These are phyloP conservation scores for Fraxinus quadrangulata DNA, from an alignment of 257 asterid species.

Conservation along the genomic window DNA sequence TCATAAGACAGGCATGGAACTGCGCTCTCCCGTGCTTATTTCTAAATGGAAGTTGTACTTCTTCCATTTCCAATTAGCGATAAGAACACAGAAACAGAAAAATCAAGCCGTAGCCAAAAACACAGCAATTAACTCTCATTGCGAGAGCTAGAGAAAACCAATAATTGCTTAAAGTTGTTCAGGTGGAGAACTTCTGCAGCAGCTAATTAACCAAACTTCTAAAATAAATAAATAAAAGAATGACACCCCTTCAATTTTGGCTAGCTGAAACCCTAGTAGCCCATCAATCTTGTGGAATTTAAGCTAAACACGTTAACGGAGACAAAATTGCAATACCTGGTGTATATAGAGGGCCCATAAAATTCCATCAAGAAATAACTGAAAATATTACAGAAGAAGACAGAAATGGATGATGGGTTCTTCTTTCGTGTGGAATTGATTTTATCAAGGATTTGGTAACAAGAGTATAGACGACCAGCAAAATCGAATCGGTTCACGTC, in stretches of 20 bases:
- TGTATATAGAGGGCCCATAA: conserved; percentile 30
- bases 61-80: not conserved
- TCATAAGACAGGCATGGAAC: conserved; percentile 69
- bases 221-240: not conserved
- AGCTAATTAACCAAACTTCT: conserved; percentile 9
- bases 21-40: conserved; percentile 39
- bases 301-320: conserved; percentile 11
- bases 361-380: conserved; percentile 39
- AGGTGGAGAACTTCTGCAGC: not conserved
- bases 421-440: conserved; percentile 33
- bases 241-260: conserved; percentile 22
- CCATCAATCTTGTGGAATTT: conserved; percentile 4
- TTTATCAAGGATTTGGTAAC: conserved; percentile 35
- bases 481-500: conserved; percentile 29
- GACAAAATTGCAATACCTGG: conserved; percentile 44
- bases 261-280: conserved; percentile 7
- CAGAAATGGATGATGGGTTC: conserved; percentile 27
- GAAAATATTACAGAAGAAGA: conserved; percentile 7
- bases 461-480: conserved; percentile 23
- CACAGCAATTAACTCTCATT: not conserved
- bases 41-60: conserved; percentile 24
- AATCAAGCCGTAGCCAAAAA: not conserved
- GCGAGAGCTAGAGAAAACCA: conserved; percentile 32
- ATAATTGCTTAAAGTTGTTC: conserved; percentile 1
- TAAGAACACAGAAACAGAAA: not conserved